Base-by-base conservation (phyloP, 2,329 filamentous ascomycete genomes). In the Calonectria pauciramosa region DNA sequence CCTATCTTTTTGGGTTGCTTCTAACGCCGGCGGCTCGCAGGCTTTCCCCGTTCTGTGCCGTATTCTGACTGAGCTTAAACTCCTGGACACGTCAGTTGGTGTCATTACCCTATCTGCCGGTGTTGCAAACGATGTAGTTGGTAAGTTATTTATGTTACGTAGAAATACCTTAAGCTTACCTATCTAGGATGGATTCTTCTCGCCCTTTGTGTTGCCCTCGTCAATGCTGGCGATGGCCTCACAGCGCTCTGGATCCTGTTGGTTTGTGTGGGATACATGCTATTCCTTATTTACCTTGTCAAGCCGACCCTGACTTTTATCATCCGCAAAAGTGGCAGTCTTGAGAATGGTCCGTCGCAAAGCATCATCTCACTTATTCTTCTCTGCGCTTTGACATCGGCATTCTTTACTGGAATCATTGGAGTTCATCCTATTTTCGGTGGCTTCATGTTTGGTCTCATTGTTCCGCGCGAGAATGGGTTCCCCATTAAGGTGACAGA, bases 341-440 rank as follows among this genome's bases (percentile, higher is more conserved):
- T 98, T 38, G 92, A 97, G 77, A 96, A 97, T 82, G 96, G 96
- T 0, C 96, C 96, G 1, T 95, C 94, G 4, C 95, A 98, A 83
- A 90, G 92, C 10, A 93, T 97, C 80, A 94, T 98, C 68, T 93
- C 93, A 14, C 85, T 98, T 26, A 98, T 96, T 0, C 86, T 98
- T 7, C 86, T 98, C 36, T 89, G 98, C 71, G 93, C 93, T 0
- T 88, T 98, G 11, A 88, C 90, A 0, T 97, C 95, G 0, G 90
- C 95, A 14, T 98, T 96, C 87, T 98, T 98, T 82, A 97, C 95
- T 0, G 88, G 93, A 52, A 73, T 96, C 75, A 98, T 98, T 81
- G 96, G 96, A 54, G 92, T 98, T 2, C 96, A 98, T 84, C 91
- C 96, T 71, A 98, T 98, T 82, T 98, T 98, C 81, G 96, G 96